phyloP scores from a whole-genome alignment of 768 basidiomycete genomes.

The Mycena olivaceomarginata region DNA sequence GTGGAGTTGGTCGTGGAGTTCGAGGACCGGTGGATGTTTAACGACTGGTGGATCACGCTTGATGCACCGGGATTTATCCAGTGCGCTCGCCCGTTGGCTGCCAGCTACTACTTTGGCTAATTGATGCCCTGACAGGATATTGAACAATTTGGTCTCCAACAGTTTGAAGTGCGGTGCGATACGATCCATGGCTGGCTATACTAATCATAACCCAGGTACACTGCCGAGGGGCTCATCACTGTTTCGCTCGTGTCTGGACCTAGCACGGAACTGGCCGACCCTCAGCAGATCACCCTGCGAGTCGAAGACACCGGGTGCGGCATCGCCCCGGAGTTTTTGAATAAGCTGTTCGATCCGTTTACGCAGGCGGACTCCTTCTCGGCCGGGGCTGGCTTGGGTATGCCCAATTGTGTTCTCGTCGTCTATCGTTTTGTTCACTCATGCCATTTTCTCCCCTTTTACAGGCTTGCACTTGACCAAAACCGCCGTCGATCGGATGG shows the following conservation, averaged over 20 bases:
- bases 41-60: conserved; percentile 29
- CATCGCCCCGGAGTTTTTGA: conserved; percentile 31
- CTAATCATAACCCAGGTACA: conserved; percentile 17
- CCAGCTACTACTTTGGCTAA: neutral
- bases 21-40: conserved; percentile 27
- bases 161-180: conserved; percentile 25
- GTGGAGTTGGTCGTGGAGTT: conserved; percentile 31
- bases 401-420: neutral
- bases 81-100: neutral
- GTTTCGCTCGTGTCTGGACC: conserved; percentile 23
- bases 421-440: neutral
- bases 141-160: conserved; percentile 35
- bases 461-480: conserved; percentile 35
- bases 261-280: neutral
- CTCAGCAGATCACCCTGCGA: conserved; percentile 16
- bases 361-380: conserved; percentile 37
- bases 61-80: conserved; percentile 29
- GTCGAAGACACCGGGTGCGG: conserved; percentile 32
- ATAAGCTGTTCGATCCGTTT: conserved; percentile 33
- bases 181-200: neutral
- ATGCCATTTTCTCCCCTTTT: neutral
- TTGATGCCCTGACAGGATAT: neutral
- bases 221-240: conserved; percentile 22
- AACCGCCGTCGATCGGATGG: conserved; percentile 36
- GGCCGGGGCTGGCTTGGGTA: conserved; percentile 37